Conservation (phyloP, 1,284 basidiomycete genomes). For the Hymenochaete sp. region DNA sequence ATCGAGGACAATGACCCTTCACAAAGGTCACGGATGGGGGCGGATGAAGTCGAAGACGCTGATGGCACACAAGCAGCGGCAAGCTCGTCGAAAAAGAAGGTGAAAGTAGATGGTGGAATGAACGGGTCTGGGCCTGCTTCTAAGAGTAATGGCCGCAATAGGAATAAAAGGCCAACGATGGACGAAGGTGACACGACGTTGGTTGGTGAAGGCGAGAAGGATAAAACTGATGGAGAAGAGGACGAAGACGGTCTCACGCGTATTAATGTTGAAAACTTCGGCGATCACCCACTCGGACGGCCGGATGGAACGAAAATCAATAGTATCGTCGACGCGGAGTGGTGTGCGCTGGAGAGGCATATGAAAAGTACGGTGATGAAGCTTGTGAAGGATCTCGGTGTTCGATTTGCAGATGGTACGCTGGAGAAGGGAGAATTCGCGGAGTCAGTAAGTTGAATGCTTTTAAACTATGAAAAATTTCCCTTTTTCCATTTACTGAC, state of each 20-base stretch:
- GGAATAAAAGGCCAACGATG: too few relatives aligned
- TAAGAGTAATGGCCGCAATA: too few relatives aligned
- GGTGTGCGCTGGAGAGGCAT: slow-evolving; percentile 9
- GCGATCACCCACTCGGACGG: slow-evolving; percentile 9
- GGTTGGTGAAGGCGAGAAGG: too few relatives aligned
- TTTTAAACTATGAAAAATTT: not conserved
- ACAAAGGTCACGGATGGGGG: slow-evolving; percentile 12
- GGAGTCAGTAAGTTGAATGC: slow-evolving; percentile 4
- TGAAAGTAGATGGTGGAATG: too few relatives aligned
- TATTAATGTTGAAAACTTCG: slow-evolving; percentile 16
- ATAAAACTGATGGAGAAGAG: too few relatives aligned
- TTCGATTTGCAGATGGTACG: slow-evolving; percentile 16
- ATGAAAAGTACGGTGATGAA: slow-evolving; percentile 1
- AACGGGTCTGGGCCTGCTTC: too few relatives aligned
- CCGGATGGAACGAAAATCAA: slow-evolving; percentile 9
- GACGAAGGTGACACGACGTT: too few relatives aligned
- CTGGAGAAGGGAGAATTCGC: slow-evolving; percentile 10
- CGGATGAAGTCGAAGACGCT: slow-evolving; percentile 12
- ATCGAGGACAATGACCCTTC: slow-evolving; percentile 13
- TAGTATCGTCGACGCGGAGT: slow-evolving; percentile 6
- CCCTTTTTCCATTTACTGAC: not conserved
- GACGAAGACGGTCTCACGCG: too few relatives aligned
- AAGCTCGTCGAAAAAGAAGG: slow-evolving; percentile 3
- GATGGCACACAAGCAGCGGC: not conserved
- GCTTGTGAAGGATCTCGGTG: slow-evolving; percentile 5